Evolutionary conservation across 352 stramenopile species (phyloP), one percentile per base, ranked within the genome.

Genomic region (Globisporangium viniferum): DNA sequence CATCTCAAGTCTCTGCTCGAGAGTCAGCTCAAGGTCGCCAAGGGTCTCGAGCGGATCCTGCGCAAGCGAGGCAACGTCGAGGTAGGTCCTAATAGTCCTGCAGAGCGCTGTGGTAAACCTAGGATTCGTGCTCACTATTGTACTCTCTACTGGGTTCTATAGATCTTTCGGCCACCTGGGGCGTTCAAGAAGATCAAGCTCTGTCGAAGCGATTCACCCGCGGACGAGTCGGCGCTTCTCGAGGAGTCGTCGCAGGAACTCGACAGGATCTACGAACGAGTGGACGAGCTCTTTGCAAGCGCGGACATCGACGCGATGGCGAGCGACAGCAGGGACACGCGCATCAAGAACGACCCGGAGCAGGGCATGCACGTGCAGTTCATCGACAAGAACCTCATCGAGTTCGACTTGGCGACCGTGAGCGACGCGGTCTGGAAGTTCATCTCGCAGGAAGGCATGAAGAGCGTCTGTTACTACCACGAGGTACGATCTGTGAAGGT

Each of bases 1-100:
- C 71, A 74, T 24, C 73, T 89, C 0, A 81, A 78, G 41, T 46
- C 77, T 24, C 73, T 83, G 36, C 60, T 88, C 27, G 77, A 89
- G 59, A 78, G 78, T 39, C 75, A 85, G 68, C 80, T 81, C 65
- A 82, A 81, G 66, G 64, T 82, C 65, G 73, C 68, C 60, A 81
- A 80, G 49, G 79, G 68, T 9, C 72, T 82, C 27, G 73, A 81
- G 70, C 73, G 65, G 46, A 73, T 79, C 35, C 63, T 83, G 29
- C 62, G 56, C 58, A 80, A 79, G 54, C 54, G 54, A 41, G 54
- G 29, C 54, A 59, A 59, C 29, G 54, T 59, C 27, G 54, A 59
- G 53, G 53, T 58, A 58, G 4, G 36, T 4, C 12, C 3, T 29
- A 10, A 56, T 31, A 8, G 2, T 31, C n/a, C 22, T 22, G 8